Base-by-base conservation (phyloP, 2,329 filamentous ascomycete genomes). In the Phyllosticta paracitricarpa region DNA sequence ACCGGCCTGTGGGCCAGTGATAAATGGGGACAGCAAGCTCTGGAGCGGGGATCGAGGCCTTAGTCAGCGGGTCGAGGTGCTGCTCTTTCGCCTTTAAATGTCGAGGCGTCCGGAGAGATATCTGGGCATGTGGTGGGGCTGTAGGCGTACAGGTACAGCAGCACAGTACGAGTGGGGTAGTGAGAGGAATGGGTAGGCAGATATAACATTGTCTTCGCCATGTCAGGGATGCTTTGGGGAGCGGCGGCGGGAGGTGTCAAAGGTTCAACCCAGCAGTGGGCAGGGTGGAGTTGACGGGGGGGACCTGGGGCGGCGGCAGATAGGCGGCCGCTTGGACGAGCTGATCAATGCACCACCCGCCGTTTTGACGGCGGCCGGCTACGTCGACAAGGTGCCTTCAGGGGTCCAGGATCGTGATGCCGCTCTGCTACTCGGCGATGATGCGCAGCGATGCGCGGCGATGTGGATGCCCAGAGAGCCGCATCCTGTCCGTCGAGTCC, bases 1-100 rank as follows among this genome's bases (percentile, higher is more conserved):
- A 56, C 51, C 56, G 56, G 60, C 58, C 54, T 56, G 58, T 57
- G 56, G 35, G 60, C 56, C 60, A 58, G 60, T 62, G 60, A 62
- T 62, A 62, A 62, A 62, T 62, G 52, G 60, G 35, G 51, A 22
- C 40, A 40, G 30, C 40, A 48, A 48, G 48, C 40, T 48, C 40
- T 48, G 17, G 40, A 48, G 40, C 40, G 40, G 40, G 40, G 40
- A 7, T 48, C 40, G 40, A 48, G 40, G 17, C 40, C 40, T 48
- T 48, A 48, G 40, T 48, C 40, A 48, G 40, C 40, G 40, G 40
- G 14, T 48, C 17, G 40, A 48, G 17, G 40, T 48, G 40, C 40
- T 48, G 12, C 40, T 48, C 40, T 48, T 48, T 48, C 40, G 40
- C 40, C 40, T 48, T 48, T 48, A 5, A n/a, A 48, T 7, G 40